Evolutionary conservation across 2,329 filamentous ascomycete species (phyloP).

Genomic region (Neocatenulostroma microsporum): DNA sequence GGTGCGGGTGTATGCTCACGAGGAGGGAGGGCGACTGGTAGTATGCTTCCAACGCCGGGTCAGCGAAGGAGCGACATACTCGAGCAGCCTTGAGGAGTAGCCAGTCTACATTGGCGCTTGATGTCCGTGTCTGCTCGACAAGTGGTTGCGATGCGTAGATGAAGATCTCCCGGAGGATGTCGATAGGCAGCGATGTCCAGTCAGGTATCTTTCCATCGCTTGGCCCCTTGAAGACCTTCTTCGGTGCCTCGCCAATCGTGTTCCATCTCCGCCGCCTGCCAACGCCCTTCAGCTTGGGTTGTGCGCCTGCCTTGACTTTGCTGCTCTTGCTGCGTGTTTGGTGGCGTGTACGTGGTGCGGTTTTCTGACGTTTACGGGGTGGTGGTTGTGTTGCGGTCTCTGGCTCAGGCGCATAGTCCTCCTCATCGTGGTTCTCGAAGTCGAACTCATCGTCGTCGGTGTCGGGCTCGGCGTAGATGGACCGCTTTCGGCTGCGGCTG

Average conservation of each 20-base stretch:
- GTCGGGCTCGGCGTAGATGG: slow-evolving; percentile 29
- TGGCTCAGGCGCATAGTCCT: slow-evolving; percentile 15
- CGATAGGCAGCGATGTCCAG: slow-evolving; percentile 29
- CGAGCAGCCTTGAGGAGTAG: slow-evolving; percentile 26
- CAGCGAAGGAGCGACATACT: slow-evolving; percentile 28
- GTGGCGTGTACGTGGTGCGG: slow-evolving; percentile 13
- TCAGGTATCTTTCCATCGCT: slow-evolving; percentile 27
- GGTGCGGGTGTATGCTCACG: slow-evolving; percentile 24
- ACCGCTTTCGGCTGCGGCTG: slow-evolving; percentile 24
- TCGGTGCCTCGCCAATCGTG: slow-evolving; percentile 1
- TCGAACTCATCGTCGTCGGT: slow-evolving; percentile 27
- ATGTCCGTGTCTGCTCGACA: slow-evolving; percentile 14
- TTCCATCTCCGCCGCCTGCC: slow-evolving; percentile 9
- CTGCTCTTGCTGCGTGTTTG: slow-evolving; percentile 20
- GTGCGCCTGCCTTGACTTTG: slow-evolving; percentile 3
- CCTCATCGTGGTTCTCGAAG: slow-evolving; percentile 19
- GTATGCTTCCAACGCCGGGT: slow-evolving; percentile 31
- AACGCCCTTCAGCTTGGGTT: background rate
- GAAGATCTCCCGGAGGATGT: slow-evolving; percentile 30
- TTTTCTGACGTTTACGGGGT: slow-evolving; percentile 19
- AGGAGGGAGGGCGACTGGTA: slow-evolving; percentile 27
- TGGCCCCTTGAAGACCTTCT: slow-evolving; percentile 22
- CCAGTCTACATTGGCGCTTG: slow-evolving; percentile 25
- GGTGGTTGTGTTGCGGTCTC: slow-evolving; percentile 7
- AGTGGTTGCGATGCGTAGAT: slow-evolving; percentile 25